A percentile compares a stretch with the other conserved stretches of the same genome.
phyloP scores from a whole-genome alignment of 176 grass and related monocot species.

The Triticum turgidum region DNA sequence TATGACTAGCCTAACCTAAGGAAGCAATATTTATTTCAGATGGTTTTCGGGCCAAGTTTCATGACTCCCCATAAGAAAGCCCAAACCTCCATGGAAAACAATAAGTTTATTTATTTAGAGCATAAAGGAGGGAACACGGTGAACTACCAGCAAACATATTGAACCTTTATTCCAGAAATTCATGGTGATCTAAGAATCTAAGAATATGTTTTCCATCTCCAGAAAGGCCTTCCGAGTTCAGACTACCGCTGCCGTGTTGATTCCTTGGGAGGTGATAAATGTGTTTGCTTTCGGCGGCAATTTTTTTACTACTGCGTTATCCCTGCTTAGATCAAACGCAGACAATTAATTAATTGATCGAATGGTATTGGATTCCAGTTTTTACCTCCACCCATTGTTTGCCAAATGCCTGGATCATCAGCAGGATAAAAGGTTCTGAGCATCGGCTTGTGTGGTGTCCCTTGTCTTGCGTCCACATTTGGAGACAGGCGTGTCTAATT shows the following conservation, averaged over 20 bases:
- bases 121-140: background rate
- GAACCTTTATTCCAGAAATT: background rate
- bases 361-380: constrained; percentile 41
- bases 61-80: too few relatives aligned
- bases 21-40: too few relatives aligned
- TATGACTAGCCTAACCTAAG: too few relatives aligned
- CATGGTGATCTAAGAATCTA: background rate
- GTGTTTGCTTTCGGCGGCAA: constrained; percentile 16
- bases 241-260: background rate
- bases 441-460: constrained; percentile 29
- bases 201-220: background rate
- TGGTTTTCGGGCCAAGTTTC: too few relatives aligned
- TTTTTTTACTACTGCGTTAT: constrained; percentile 15
- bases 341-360: constrained; percentile 4
- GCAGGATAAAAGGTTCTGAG: constrained; percentile 13
- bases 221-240: background rate
- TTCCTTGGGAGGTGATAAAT: background rate
- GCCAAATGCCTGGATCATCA: constrained; percentile 1
- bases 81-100: background rate
- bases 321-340: constrained; percentile 37
- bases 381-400: constrained; percentile 24
- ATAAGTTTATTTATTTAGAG: background rate
- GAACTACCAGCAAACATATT: background rate
- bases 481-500: constrained; percentile 27
- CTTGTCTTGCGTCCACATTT: constrained; percentile 31